A percentile compares a stretch with the other conserved stretches of the same genome.
Evolutionary conservation across 331 rosid genomes (phyloP).

Genomic region (Malus hybrid): DNA sequence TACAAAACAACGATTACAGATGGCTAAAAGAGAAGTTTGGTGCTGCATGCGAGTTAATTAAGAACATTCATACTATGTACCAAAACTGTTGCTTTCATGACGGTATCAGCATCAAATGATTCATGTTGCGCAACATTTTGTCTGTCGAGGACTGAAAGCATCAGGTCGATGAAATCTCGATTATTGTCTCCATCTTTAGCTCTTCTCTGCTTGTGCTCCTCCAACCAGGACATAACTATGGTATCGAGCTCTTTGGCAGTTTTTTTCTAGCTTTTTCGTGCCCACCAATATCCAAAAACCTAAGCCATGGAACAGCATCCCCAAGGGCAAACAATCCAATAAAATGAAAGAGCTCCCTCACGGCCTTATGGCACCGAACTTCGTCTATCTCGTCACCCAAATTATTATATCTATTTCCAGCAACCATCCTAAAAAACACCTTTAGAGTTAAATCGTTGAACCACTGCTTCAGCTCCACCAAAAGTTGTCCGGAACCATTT

Average conservation of each 20-base stretch:
- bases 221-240: constrained; percentile 18
- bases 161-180: constrained; percentile 25
- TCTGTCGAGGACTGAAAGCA: constrained; percentile 18
- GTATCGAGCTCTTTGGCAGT: constrained; percentile 23
- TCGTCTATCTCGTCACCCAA: constrained; percentile 4
- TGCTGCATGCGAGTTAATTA: too few species aligned
- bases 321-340: constrained; percentile 21
- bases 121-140: not conserved
- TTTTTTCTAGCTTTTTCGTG: constrained; percentile 22
- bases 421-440: constrained; percentile 35
- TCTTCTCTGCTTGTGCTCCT: constrained; percentile 25
- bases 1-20: too few species aligned
- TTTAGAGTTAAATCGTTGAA: constrained; percentile 30
- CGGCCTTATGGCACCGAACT: constrained; percentile 12
- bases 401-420: too few species aligned
- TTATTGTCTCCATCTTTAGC: not conserved
- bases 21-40: too few species aligned
- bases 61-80: not conserved
- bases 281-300: constrained; percentile 39
- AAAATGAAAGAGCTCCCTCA: constrained; percentile 23
- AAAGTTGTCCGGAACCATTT: not conserved
- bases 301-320: constrained; percentile 34
- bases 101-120: constrained; percentile 10
- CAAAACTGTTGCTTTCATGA: constrained; percentile 20
- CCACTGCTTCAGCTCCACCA: constrained; percentile 49